Evolutionary conservation across 2,329 filamentous ascomycete genomes (phyloP).

Genomic region (Exophiala lecanii-corni): DNA sequence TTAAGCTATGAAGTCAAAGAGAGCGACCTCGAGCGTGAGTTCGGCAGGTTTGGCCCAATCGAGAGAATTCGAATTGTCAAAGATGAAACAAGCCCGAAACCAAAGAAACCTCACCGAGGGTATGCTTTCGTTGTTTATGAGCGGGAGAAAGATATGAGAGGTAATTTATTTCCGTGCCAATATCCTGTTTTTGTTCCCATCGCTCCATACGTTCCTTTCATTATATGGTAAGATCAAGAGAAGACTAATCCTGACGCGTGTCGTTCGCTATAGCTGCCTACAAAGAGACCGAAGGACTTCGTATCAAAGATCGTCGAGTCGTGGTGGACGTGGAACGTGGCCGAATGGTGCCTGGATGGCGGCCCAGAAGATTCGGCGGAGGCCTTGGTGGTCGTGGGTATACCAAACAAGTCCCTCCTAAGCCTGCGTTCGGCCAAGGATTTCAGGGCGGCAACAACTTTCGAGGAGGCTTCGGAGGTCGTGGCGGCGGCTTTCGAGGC

Average conservation of each 20-base stretch:
- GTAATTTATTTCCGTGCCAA: slow-evolving; percentile 57
- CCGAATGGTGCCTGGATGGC: slow-evolving; percentile 89
- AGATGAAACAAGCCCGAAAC: slow-evolving; percentile 72
- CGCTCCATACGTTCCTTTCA: slow-evolving; percentile 22
- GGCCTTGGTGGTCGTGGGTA: slow-evolving; percentile 90
- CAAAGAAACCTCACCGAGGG: slow-evolving; percentile 76
- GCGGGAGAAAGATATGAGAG: slow-evolving; percentile 98
- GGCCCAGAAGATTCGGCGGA: slow-evolving; percentile 83
- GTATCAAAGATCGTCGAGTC: slow-evolving; percentile 86
- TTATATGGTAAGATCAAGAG: slow-evolving; percentile 27
- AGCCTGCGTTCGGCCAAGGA: slow-evolving; percentile 63
- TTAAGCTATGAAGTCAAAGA: slow-evolving; percentile 86
- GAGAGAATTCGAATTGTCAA: slow-evolving; percentile 88
- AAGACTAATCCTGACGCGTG: slow-evolving; percentile 34
- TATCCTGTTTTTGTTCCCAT: slow-evolving; percentile 26
- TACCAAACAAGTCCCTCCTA: slow-evolving; percentile 71
- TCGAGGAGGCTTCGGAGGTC: slow-evolving; percentile 51
- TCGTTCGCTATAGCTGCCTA: slow-evolving; percentile 72
- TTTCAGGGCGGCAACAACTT: slow-evolving; percentile 51
- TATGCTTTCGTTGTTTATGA: slow-evolving; percentile 98
- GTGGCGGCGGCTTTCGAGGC: slow-evolving; percentile 46
- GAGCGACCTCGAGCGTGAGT: slow-evolving; percentile 87
- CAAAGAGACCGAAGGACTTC: slow-evolving; percentile 79
- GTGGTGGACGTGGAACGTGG: slow-evolving; percentile 95
- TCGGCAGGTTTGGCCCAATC: slow-evolving; percentile 87